These are phyloP conservation scores for Metschnikowia colocasiae DNA, from an alignment of 805 yeast genomes.

Conservation along the genomic window DNA sequence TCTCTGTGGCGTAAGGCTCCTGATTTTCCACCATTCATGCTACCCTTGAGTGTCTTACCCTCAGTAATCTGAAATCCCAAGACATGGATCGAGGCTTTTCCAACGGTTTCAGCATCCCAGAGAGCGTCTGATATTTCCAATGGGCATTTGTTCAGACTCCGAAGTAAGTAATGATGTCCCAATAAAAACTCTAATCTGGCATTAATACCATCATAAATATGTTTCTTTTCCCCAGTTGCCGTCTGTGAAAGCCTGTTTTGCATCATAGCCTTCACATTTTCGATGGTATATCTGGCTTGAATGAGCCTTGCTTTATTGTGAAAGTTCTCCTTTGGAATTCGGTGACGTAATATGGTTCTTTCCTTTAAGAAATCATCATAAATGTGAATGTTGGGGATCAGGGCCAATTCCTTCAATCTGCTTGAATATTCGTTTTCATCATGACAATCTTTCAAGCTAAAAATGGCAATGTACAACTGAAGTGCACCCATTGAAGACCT, in stretches of 20 bases:
- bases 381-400: not conserved
- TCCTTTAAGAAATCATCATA: not conserved
- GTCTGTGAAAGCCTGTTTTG: not conserved
- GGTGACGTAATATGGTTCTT: not conserved
- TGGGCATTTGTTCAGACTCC: constrained; percentile 1
- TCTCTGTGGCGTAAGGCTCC: constrained; percentile 6
- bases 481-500: not conserved
- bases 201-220: constrained; percentile 1
- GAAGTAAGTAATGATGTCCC: constrained; percentile 5
- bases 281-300: not conserved
- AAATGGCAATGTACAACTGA: not conserved
- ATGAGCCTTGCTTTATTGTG: not conserved
- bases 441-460: not conserved
- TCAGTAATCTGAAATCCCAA: constrained; percentile 2
- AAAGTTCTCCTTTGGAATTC: not conserved
- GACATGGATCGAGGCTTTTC: not conserved
- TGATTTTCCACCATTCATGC: not conserved
- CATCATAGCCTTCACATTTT: constrained; percentile 2
- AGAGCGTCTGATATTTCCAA: not conserved
- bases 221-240: not conserved
- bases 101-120: not conserved
- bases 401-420: not conserved
- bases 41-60: not conserved
- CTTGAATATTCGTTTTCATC: not conserved
- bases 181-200: constrained; percentile 5